Evolutionary conservation across 441 rosid genomes (phyloP), one percentile per base, ranked within the genome.

Genomic region (Jatropha multifida): DNA sequence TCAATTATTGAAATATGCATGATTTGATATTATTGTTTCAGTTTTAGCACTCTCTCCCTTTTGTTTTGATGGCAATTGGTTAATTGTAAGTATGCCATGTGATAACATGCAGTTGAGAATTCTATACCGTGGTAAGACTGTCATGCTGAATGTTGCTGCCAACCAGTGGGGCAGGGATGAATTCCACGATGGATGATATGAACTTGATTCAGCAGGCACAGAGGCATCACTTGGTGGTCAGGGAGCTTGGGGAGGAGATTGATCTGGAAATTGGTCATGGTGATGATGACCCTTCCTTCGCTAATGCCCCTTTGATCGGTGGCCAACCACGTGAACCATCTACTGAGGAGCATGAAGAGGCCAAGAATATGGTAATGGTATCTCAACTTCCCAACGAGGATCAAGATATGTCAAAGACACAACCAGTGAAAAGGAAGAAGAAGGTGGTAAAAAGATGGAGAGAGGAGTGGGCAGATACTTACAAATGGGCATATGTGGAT

Each of bases 391-490:
- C 91, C 4, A 79, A 71, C 26, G 97, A 87, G 74, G 98, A 90
- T 77, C 96, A 89, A 71, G 96, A 94, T 76, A 84, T 85, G 78
- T 88, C 89, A 26, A 94, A 90, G 85, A 77, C 79, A 13, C 92
- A 84, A 46, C 87, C 98, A 0, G 78, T 74, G 2, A 96, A 94
- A 83, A 92, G 98, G 81, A 96, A 94, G 92, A 96, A 96, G 81
- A 96, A 96, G 77, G 99, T 96, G 69, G 97, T 96, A 20, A 94
- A 96, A 83, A 84, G 97, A 83, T 96, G 99, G 99, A 91, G 99
- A 87, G 99, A 96, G 86, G 99, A 96, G 86, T 96, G 99, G 99
- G 98, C 99, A 70, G 99, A 94, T 80, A 96, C 99, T 4, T 96
- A 94, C 86, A 94, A 94, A 86, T 96, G 99, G 99, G 99, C 99